Evolutionary conservation across 805 yeast genomes (phyloP), one percentile per base, ranked within the genome.

Genomic region (Ogataea nakhonphanomensis): DNA sequence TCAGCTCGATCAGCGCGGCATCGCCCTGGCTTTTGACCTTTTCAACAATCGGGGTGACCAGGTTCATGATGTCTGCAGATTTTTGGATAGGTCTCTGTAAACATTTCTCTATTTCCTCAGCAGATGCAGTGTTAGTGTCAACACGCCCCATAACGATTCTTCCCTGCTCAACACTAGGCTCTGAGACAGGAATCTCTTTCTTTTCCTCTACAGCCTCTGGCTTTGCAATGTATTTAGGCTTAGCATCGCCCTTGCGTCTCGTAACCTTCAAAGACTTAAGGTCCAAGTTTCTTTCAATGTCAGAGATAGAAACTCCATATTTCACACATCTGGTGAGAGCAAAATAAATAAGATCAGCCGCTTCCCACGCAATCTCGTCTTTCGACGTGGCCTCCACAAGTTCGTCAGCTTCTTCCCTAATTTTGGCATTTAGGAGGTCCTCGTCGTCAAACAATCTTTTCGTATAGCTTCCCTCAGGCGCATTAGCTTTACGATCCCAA

Each of bases 341-440:
- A 58, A 77, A 77, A 53, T 77, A 77, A 21, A 77, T 49, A 61
- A 93, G 71, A 62, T 93, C 99, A 7, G 99, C 99, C 38, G 95
- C 91, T 67, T 93, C 99, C 96, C 96, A 93, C 0, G 98, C 84
- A 39, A 88, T 75, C 42, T 91, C 69, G 2, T 74, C 75, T 53
- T 73, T 73, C 5, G 69, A 55, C 26, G 70, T 71, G 12, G 99
- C 98, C 43, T 89, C 96, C 24, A 89, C 79, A 47, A 93, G 76
- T 64, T 93, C 99, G 56, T 91, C 97, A 31, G 96, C 95, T 65
- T 93, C 99, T 67, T 93, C 99, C 62, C 80, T 79, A 65, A 93
- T 82, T 70, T 93, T 87, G 20, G 98, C 96, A 41, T 73, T 69
- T 51, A 93, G 72, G 37, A 93, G 70, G 20, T 70, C 73, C 29